Base-by-base conservation (phyloP, 305 asterid genomes). In the Fraxinus sp. region DNA sequence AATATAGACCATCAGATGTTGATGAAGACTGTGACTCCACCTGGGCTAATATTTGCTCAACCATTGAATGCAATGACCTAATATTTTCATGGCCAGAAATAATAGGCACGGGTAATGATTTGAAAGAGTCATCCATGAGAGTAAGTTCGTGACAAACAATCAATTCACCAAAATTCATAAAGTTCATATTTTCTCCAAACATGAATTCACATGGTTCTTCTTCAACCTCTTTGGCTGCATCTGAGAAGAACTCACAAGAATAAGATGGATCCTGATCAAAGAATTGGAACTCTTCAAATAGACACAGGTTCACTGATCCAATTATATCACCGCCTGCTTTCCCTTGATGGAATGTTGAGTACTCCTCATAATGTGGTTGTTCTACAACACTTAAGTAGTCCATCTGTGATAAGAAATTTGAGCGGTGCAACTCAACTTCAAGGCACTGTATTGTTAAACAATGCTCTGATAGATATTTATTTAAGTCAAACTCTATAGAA, bases 91-190 rank as follows among this genome's bases (percentile, higher is more conserved):
- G 75, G 83, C 89, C 93, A 41, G 92, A 85, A 81, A 92, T 80
- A 78, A 92, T 91, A 97, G 98, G 97, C 83, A 88, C 96, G 41
- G 98, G 99, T 86, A 97, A 84, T 84, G 99, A 90, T 82, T 86
- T 92, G 84, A 95, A 97, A 80, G 92, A 87, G 85, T 88, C 94
- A 82, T 93, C 98, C 83, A 86, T 66, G 46, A 92, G 95, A 81
- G 91, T 92, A 81, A 97, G 98, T 90, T 97, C 98, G 78, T 90
- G 90, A 79, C 90, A 89, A 91, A 93, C 97, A 77, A 97, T 80
- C 88, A 97, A 83, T 84, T 91, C 90, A 77, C 87, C 83, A 78
- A 92, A 91, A 88, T 86, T 88, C 88, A 80, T 88, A 82, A 93
- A 93, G 82, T 86, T 90, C 90, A 86, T 91, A 82, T 92, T 86